These are phyloP conservation scores for Cucurbitaria berberidis DNA, from an alignment of 2,329 filamentous ascomycete genomes.

Conservation along the genomic window DNA sequence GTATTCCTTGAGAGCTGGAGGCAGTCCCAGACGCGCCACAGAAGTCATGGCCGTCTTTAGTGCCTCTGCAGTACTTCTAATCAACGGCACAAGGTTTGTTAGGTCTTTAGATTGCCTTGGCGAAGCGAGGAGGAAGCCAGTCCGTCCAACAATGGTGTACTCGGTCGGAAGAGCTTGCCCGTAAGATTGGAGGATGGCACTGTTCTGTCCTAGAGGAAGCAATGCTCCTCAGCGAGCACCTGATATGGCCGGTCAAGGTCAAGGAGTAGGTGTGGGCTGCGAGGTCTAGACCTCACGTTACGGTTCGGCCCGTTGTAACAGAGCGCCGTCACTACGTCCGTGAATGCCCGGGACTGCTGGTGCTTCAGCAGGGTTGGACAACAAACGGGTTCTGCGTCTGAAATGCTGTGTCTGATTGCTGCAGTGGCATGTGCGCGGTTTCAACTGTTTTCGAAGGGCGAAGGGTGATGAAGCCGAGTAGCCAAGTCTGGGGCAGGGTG, in stretches of 20 bases:
- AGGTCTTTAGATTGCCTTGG: background rate
- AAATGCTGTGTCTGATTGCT: slow-evolving; percentile 1
- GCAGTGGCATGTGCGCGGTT: slow-evolving; percentile 8
- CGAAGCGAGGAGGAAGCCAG: too few relatives aligned
- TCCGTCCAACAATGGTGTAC: too few relatives aligned
- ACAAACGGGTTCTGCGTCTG: too few relatives aligned
- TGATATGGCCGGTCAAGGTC: background rate
- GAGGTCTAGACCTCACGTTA: slow-evolving; percentile 8
- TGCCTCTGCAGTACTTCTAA: background rate
- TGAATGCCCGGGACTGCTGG: too few relatives aligned
- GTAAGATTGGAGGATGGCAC: background rate
- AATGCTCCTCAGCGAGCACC: background rate
- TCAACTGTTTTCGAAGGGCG: slow-evolving; percentile 3
- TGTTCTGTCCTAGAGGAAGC: background rate
- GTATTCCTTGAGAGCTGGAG: background rate
- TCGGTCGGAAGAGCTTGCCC: too few relatives aligned
- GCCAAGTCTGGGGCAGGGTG: slow-evolving; percentile 8
- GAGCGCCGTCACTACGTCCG: background rate
- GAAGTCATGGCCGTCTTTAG: background rate
- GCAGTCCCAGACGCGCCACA: background rate
- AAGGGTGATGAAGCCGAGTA: background rate
- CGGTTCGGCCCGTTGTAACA: slow-evolving; percentile 14
- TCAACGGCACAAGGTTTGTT: background rate
- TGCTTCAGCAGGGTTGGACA: background rate
- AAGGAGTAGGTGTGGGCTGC: background rate